These are phyloP conservation scores for Oryza meyeriana DNA, from an alignment of 176 grass and related monocot genomes.

Conservation along the genomic window DNA sequence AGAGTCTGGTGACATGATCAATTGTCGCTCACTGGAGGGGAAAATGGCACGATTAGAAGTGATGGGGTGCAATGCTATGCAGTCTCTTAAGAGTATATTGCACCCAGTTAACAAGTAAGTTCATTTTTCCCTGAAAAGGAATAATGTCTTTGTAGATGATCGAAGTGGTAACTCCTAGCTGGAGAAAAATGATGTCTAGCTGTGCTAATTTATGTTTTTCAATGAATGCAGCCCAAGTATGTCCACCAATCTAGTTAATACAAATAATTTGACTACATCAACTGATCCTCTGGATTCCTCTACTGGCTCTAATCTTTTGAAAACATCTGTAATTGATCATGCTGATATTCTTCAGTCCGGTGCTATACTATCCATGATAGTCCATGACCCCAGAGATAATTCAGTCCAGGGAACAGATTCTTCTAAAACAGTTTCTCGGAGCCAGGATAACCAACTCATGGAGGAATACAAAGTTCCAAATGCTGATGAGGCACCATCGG, in stretches of 20 bases:
- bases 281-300: constrained; percentile 22
- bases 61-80: constrained; percentile 60
- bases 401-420: constrained; percentile 21
- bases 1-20: constrained; percentile 42
- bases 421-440: constrained; percentile 19
- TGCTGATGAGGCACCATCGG: constrained; percentile 14
- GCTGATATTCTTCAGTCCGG: constrained; percentile 51
- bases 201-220: constrained; percentile 20
- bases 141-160: background rate
- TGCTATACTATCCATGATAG: constrained; percentile 66
- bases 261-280: constrained; percentile 29
- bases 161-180: background rate
- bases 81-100: constrained; percentile 59
- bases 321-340: constrained; percentile 39
- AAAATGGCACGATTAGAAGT: constrained; percentile 79
- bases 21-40: constrained; percentile 58
- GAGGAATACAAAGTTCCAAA: constrained; percentile 35
- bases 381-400: constrained; percentile 72
- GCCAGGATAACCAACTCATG: constrained; percentile 36
- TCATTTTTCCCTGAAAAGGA: background rate
- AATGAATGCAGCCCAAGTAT: constrained; percentile 17
- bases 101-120: constrained; percentile 51
- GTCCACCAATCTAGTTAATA: constrained; percentile 26
- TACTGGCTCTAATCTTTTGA: constrained; percentile 30
- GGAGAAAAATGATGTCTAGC: background rate